These are phyloP conservation scores for Starmerella sp. DNA, from an alignment of 805 yeast species.

Conservation along the genomic window DNA sequence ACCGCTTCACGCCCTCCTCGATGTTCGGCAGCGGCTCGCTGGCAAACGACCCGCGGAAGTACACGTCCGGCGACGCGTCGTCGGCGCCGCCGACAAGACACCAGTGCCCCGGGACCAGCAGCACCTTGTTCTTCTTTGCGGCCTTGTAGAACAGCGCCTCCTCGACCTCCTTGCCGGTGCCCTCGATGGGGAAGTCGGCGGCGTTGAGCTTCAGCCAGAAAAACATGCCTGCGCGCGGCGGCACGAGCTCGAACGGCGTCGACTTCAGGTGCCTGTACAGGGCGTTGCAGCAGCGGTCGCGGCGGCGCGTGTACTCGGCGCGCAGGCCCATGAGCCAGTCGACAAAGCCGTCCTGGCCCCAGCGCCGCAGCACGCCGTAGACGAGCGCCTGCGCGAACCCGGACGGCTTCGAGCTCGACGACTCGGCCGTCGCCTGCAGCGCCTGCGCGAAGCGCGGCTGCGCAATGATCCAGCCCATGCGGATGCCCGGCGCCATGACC, in stretches of 20 bases:
- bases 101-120: constrained; percentile 35
- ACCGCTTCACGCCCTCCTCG: constrained; percentile 9
- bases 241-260: constrained; percentile 26
- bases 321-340: constrained; percentile 76
- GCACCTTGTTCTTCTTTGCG: constrained; percentile 26
- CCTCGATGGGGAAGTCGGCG: constrained; percentile 31
- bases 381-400: constrained; percentile 72
- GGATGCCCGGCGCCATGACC: constrained; percentile 79
- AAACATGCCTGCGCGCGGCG: constrained; percentile 44
- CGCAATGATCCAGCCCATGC: constrained; percentile 83
- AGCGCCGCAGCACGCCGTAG: constrained; percentile 59
- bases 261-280: constrained; percentile 40
- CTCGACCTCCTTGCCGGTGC: constrained; percentile 26
- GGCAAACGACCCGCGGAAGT: constrained; percentile 35
- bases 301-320: constrained; percentile 69
- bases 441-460: constrained; percentile 51
- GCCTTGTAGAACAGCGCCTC: constrained; percentile 26
- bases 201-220: constrained; percentile 38
- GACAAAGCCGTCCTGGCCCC: constrained; percentile 84
- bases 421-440: constrained; percentile 63
- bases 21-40: constrained; percentile 16
- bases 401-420: constrained; percentile 64
- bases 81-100: constrained; percentile 25
- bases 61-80: constrained; percentile 23
- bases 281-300: constrained; percentile 75